Evolutionary conservation across 352 stramenopile species (phyloP).

Genomic region (Phytophthora fragariae): DNA sequence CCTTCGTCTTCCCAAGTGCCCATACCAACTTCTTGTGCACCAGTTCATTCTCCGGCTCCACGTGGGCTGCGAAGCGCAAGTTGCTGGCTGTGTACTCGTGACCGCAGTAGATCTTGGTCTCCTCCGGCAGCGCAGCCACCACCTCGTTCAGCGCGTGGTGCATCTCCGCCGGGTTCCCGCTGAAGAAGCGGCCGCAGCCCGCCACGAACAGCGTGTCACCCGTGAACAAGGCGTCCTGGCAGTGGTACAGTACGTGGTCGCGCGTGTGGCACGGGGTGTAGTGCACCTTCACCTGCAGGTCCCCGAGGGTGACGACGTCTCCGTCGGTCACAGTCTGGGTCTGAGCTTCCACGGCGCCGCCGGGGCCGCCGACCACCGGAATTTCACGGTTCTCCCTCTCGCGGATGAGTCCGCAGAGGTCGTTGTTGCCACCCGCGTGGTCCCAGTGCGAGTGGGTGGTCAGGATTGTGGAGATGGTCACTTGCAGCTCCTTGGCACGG

Average conservation of each 20-base stretch:
- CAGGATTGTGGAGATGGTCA: constrained; percentile 87
- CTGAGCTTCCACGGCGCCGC: constrained; percentile 71
- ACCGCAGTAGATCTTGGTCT: constrained; percentile 89
- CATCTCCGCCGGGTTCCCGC: constrained; percentile 85
- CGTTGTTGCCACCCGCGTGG: constrained; percentile 89
- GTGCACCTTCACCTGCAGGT: constrained; percentile 61
- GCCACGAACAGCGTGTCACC: constrained; percentile 94
- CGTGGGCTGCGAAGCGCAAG: constrained; percentile 87
- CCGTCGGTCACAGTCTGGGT: constrained; percentile 69
- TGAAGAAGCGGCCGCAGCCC: constrained; percentile 91
- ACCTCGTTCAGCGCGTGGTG: constrained; percentile 83
- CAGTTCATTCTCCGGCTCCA: constrained; percentile 88
- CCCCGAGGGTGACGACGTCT: constrained; percentile 76
- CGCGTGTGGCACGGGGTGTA: constrained; percentile 94
- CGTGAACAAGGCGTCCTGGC: constrained; percentile 85
- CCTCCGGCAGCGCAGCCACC: constrained; percentile 65
- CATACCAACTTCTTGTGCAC: constrained; percentile 73
- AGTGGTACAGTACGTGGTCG: constrained; percentile 87
- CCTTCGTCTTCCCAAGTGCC: constrained; percentile 52
- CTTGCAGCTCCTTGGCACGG: constrained; percentile 59
- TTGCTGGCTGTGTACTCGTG: constrained; percentile 96
- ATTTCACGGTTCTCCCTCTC: constrained; percentile 49
- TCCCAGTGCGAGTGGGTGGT: constrained; percentile 94
- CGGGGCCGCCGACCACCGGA: constrained; percentile 74
- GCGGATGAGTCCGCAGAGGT: constrained; percentile 63